Evolutionary conservation across 2,329 filamentous ascomycete species (phyloP), one percentile per base, ranked within the genome.

Genomic region (Chrysoporthe austroafricana): DNA sequence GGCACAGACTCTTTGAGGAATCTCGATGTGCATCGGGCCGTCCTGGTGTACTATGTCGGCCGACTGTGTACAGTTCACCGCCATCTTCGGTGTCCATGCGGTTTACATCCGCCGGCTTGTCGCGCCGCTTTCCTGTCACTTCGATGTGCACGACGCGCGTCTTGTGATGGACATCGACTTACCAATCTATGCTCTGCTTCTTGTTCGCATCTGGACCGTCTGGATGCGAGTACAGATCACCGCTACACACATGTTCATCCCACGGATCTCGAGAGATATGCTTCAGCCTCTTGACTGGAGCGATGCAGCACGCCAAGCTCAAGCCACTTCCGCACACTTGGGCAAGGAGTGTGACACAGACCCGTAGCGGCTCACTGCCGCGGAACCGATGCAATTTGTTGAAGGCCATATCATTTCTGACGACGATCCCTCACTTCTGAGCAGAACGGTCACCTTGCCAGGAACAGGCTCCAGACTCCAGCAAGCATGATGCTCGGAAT

Each of bases 341-440:
- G 56, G 32, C 8, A 18, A 21, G 62, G 62, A 14, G 68, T 52
- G 68, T 65, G 14, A 48, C 34, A 67, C 59, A 34, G 60, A 61
- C 2, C 62, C 62, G 65, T 58, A 46, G 58, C 62, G 62, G 54
- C 52, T 67, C 62, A 36, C 42, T 63, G 52, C 58, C 57, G 56
- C 42, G 44, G 16, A 42, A 59, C 26, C 52, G 46, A 50, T 36
- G 39, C 39, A 62, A 21, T 26, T 59, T 36, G 16, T 39, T 54
- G 16, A 44, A 21, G 11, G 26, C 16, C 26, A 18, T 46, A 43
- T 69, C 65, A 68, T 64, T 65, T 65, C 57, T 62, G 68, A 69
- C 66, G 46, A 44, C 63, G 68, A 69, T 69, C 68, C 68, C 68
- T 68, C 68, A 65, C 58, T 67, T 65, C 39, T 69, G 65, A 65